Percentiles rank a stretch among this genome's conserved stretches.
Evolutionary conservation across 352 stramenopile genomes (phyloP).

Genomic region (Thalassiosira exigua): DNA sequence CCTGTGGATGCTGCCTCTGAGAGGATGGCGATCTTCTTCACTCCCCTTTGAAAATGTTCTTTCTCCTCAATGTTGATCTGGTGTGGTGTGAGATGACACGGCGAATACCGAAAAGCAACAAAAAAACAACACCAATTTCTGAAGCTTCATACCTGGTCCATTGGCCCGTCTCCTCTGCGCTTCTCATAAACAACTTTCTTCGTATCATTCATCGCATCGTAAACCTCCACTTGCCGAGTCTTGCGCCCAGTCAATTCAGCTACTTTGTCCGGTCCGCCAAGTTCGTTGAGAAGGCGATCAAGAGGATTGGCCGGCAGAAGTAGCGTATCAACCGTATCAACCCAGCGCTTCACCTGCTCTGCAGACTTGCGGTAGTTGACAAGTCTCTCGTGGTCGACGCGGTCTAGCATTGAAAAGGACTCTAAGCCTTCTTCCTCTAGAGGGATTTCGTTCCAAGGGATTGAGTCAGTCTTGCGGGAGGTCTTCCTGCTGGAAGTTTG

Average conservation of each 20-base stretch:
- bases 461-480: conserved; percentile 9
- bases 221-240: conserved; percentile 24
- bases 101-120: no score
- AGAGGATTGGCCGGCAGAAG: conserved; percentile 51
- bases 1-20: conserved; percentile 85
- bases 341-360: conserved; percentile 48
- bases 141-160: no score
- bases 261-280: conserved; percentile 79
- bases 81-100: no score
- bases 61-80: conserved; percentile 81
- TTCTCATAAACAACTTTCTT: conserved; percentile 60
- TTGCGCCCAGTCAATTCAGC: conserved; percentile 86
- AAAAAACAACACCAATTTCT: no score
- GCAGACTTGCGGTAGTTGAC: conserved; percentile 42
- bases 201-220: conserved; percentile 37
- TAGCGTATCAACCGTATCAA: conserved; percentile 58
- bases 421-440: conserved; percentile 7
- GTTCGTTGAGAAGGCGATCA: conserved; percentile 82
- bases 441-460: conserved; percentile 59
- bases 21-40: conserved; percentile 87
- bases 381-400: conserved; percentile 30
- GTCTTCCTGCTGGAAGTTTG: conserved; percentile 3
- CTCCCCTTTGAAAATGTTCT: conserved; percentile 79
- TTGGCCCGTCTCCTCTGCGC: conserved; percentile 41
- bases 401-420: background rate